Conservation (phyloP, 192 early-diverging fungal species). For the Dissophora globulifera region DNA sequence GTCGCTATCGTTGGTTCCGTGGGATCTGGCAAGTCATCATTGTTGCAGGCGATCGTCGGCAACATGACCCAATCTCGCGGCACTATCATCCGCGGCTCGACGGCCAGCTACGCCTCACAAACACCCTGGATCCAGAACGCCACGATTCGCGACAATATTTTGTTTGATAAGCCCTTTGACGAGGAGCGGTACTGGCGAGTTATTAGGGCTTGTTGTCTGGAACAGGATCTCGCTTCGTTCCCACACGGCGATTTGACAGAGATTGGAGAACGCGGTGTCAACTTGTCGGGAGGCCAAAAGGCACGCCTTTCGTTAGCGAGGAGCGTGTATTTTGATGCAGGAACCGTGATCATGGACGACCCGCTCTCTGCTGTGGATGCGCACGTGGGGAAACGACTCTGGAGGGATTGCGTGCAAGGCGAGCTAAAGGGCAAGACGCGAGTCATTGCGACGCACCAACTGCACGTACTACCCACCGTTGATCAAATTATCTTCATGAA, state of each 20-base stretch:
- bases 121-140: constrained; percentile 67
- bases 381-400: constrained; percentile 45
- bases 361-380: constrained; percentile 89
- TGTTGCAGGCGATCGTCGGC: constrained; percentile 59
- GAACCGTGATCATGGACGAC: constrained; percentile 82
- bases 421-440: constrained; percentile 55
- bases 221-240: constrained; percentile 56
- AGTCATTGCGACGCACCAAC: constrained; percentile 81
- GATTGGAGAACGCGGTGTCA: constrained; percentile 82
- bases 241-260: constrained; percentile 16
- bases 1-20: constrained; percentile 59
- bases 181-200: constrained; percentile 59
- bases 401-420: constrained; percentile 57
- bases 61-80: constrained; percentile 50
- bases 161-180: constrained; percentile 66
- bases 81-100: constrained; percentile 2
- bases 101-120: constrained; percentile 68
- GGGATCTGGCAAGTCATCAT: constrained; percentile 66
- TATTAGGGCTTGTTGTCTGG: constrained; percentile 64
- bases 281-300: constrained; percentile 88
- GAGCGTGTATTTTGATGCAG: constrained; percentile 77
- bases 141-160: constrained; percentile 75
- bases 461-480: constrained; percentile 73
- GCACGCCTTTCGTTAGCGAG: constrained; percentile 85
- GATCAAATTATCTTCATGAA: constrained; percentile 76